These are phyloP conservation scores for Alternaria brassicicola DNA, from an alignment of 2,329 filamentous ascomycete species.

Conservation along the genomic window DNA sequence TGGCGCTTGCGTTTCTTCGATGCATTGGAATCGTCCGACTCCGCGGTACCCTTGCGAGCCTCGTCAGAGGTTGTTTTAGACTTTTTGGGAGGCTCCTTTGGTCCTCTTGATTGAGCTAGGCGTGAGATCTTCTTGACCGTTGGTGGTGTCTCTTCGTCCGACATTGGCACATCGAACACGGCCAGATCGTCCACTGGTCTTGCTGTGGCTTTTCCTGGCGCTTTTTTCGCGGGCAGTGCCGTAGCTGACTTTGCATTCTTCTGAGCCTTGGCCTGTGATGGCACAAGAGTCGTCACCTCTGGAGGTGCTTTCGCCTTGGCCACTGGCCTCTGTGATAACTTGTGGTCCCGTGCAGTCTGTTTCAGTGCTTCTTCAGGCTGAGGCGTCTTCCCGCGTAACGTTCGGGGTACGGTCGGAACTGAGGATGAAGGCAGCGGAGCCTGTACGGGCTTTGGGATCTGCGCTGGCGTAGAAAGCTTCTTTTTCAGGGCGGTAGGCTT, in stretches of 20 bases:
- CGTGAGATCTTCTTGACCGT: conserved; percentile 25
- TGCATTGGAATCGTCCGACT: conserved; percentile 39
- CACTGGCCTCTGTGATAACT: conserved; percentile 6
- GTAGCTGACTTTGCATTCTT: conserved; percentile 8
- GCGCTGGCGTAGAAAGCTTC: conserved; percentile 8
- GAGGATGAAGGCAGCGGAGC: conserved; percentile 2
- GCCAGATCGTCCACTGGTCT: conserved; percentile 16
- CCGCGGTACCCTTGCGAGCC: conserved; percentile 17
- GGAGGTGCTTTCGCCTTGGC: conserved; percentile 20
- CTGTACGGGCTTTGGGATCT: conserved; percentile 6
- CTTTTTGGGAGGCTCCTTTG: conserved; percentile 15
- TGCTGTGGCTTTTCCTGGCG: conserved; percentile 1
- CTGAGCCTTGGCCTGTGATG: conserved; percentile 10
- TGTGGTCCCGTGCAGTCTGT: not conserved
- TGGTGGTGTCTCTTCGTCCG: conserved; percentile 31
- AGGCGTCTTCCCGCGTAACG: conserved; percentile 17
- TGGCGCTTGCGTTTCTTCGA: conserved; percentile 43
- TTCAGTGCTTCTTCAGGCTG: conserved; percentile 12
- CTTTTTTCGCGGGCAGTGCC: conserved; percentile 9
- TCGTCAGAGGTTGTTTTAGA: not conserved
- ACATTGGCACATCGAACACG: conserved; percentile 36
- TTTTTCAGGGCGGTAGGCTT: conserved; percentile 12
- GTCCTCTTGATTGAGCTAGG: conserved; percentile 11
- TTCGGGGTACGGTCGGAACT: not conserved
- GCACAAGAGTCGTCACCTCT: conserved; percentile 22